Conservation (phyloP, 129 eudicot species). For the Flaveria linearis region DNA sequence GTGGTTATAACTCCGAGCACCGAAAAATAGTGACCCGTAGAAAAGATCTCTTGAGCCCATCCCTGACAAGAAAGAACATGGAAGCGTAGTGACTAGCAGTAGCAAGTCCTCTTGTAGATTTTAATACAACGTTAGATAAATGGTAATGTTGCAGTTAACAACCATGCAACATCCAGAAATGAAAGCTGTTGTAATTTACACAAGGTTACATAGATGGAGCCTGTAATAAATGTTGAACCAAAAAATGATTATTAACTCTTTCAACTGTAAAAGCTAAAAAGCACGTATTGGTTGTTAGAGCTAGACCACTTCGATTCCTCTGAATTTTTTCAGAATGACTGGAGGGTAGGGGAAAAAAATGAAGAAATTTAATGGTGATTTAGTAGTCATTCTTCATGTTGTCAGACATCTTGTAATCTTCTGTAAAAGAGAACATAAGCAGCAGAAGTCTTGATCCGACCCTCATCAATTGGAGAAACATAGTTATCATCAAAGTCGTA, state of each 20-base stretch:
- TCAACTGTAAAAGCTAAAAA: constrained; percentile 27
- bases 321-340: constrained; percentile 12
- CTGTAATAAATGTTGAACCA: constrained; percentile 24
- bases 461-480: constrained; percentile 75
- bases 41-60: too few relatives aligned
- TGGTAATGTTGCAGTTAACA: constrained; percentile 14
- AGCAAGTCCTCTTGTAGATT: too few relatives aligned
- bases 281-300: constrained; percentile 29
- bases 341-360: constrained; percentile 1
- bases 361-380: constrained; percentile 15
- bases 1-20: too few relatives aligned
- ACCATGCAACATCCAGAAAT: constrained; percentile 15
- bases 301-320: constrained; percentile 28
- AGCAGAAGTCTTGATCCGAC: constrained; percentile 82
- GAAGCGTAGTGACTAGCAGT: too few relatives aligned
- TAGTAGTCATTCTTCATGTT: constrained; percentile 5
- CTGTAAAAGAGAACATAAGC: constrained; percentile 89
- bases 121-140: too few relatives aligned
- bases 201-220: constrained; percentile 37
- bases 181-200: constrained; percentile 32
- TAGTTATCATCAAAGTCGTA: constrained; percentile 84
- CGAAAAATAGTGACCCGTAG: too few relatives aligned
- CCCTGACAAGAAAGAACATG: too few relatives aligned
- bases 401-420: constrained; percentile 63
- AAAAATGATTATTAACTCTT: constrained; percentile 23